Conservation (phyloP, 2,329 filamentous ascomycete species). For the Apiospora arundinis region DNA sequence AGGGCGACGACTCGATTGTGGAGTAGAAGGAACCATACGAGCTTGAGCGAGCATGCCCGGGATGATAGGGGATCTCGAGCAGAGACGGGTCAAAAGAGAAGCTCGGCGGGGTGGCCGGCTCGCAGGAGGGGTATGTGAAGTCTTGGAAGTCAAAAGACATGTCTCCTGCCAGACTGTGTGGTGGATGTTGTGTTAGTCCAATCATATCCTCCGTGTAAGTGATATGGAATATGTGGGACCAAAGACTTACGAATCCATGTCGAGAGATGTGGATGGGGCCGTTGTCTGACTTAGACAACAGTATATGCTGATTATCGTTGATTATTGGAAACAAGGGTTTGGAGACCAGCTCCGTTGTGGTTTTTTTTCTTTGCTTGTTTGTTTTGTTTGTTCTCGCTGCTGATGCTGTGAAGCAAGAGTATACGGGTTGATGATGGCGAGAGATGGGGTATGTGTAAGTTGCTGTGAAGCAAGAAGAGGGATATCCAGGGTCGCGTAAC, state of each 20-base stretch:
- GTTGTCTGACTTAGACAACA: conserved; percentile 37
- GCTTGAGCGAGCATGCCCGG: conserved; percentile 65
- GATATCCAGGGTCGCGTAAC: conserved; percentile 32
- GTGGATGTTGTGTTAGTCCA: conserved; percentile 36
- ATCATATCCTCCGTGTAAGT: conserved; percentile 8
- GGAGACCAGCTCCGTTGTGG: conserved; percentile 41
- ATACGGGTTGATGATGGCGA: background rate
- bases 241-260: conserved; percentile 51
- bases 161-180: conserved; percentile 64
- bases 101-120: conserved; percentile 56
- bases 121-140: conserved; percentile 63
- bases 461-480: conserved; percentile 36
- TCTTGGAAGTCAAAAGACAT: conserved; percentile 68
- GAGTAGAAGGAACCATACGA: conserved; percentile 74
- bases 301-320: conserved; percentile 35
- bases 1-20: conserved; percentile 62
- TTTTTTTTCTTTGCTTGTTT: conserved; percentile 13
- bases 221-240: conserved; percentile 23
- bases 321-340: conserved; percentile 33
- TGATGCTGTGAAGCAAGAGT: conserved; percentile 17
- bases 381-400: conserved; percentile 8
- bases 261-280: conserved; percentile 34
- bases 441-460: conserved; percentile 28
- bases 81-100: conserved; percentile 64
- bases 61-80: conserved; percentile 58